Base-by-base conservation (phyloP, 2,329 filamentous ascomycete genomes). In the Aspergillus ruber region DNA sequence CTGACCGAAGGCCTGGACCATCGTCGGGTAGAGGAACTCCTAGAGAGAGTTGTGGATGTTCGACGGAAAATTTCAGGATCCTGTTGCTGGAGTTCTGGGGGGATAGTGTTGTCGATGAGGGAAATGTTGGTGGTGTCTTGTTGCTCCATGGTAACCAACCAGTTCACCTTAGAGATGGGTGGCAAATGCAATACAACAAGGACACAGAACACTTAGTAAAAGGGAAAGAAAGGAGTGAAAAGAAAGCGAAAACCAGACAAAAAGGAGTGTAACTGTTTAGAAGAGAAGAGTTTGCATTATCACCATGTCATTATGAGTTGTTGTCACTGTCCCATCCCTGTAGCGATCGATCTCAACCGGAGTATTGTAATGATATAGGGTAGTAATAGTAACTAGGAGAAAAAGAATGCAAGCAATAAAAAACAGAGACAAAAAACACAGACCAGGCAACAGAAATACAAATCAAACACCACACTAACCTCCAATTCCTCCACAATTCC, bases 51-150 rank as follows among this genome's bases (percentile, higher is more conserved):
- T 1, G 41, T 8, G 29, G 25, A 40, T 27, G 15, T 42, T 33
- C 43, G 38, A 17, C 38, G 25, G 4, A 20, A 42, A n/a, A 13
- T 15, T 5, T 50, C 15, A 42, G 23, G 18, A 23, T 44, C 6
- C 56, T 62, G 48, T 56, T 62, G 48, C 55, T 53, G 8, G 56
- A 48, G 4, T 52, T 44, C 6, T 55, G 57, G 49, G 8, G 68
- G 55, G 21, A 53, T 43, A 15, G 71, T 73, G 44, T 70, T 68
- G 54, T 74, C 71, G 51, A 73, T 56, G 10, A 74, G 60, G 41
- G 58, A 59, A 42, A 71, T 69, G 12, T 50, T 56, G 21, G 52
- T 36, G 20, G 7, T 17, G 33, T 36, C 36, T 15, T 39, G n/a
- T 38, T 38, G 15, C 15, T 18, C 17, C 33, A 35, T 35, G 33